These are phyloP conservation scores for Lentinus brumalis DNA, from an alignment of 768 basidiomycete genomes.

Conservation along the genomic window DNA sequence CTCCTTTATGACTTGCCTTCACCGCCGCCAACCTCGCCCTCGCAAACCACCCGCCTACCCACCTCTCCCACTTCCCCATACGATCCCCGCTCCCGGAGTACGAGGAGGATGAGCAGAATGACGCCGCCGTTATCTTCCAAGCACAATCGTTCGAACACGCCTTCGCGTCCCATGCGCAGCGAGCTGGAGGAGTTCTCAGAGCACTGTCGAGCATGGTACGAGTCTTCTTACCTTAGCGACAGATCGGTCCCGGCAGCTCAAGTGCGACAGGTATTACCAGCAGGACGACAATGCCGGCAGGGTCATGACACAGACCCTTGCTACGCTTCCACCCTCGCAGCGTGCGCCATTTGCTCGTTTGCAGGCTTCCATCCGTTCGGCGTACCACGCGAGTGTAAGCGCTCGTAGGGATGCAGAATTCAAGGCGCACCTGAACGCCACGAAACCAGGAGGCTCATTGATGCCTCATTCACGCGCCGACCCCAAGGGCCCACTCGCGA, in stretches of 20 bases:
- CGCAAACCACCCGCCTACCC: conserved; percentile 47
- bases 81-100: conserved; percentile 48
- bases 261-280: conserved; percentile 68
- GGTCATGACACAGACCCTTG: conserved; percentile 79
- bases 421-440: conserved; percentile 79
- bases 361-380: conserved; percentile 84
- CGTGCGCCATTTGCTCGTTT: conserved; percentile 85
- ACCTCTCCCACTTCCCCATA: conserved; percentile 63
- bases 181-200: conserved; percentile 82
- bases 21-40: conserved; percentile 57
- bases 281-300: conserved; percentile 80
- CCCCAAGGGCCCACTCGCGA: conserved; percentile 62
- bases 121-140: conserved; percentile 53
- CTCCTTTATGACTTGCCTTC: conserved; percentile 80
- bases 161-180: conserved; percentile 60
- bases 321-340: conserved; percentile 79
- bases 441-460: conserved; percentile 77
- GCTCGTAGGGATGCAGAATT: conserved; percentile 80
- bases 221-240: conserved; percentile 16
- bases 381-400: conserved; percentile 81
- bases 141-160: conserved; percentile 69
- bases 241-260: conserved; percentile 7
- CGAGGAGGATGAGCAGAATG: conserved; percentile 51
- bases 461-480: conserved; percentile 72
- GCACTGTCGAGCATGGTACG: conserved; percentile 76